Conservation (phyloP, 1,284 basidiomycete species). For the Mycena sp. region DNA sequence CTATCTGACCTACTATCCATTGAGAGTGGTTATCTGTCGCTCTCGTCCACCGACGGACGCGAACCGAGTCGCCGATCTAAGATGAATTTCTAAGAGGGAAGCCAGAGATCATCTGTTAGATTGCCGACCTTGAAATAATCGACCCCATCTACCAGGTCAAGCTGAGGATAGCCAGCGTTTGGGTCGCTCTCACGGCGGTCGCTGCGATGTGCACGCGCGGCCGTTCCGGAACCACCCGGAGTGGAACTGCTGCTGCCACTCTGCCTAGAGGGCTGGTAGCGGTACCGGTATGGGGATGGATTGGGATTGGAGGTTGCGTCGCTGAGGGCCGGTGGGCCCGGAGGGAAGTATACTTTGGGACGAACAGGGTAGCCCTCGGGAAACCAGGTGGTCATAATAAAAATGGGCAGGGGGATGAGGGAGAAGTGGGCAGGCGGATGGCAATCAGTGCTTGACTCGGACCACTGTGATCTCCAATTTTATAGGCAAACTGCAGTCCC, state of each 20-base stretch:
- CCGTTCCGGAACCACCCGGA: background rate
- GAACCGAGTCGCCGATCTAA: constrained; percentile 24
- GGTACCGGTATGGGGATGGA: background rate
- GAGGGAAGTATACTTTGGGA: constrained; percentile 11
- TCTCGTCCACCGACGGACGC: constrained; percentile 19
- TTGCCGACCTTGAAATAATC: constrained; percentile 28
- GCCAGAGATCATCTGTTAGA: background rate
- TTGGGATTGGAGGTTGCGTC: constrained; percentile 10
- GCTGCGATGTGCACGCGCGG: background rate
- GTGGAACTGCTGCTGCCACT: background rate
- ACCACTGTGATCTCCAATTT: background rate
- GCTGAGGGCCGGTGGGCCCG: constrained; percentile 21
- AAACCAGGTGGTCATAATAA: constrained; percentile 24
- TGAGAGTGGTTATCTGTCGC: constrained; percentile 10
- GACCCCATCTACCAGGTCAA: constrained; percentile 23
- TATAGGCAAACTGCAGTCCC: background rate
- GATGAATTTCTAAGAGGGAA: background rate
- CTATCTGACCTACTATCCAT: constrained; percentile 14
- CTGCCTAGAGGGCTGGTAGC: background rate
- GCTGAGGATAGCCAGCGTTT: background rate
- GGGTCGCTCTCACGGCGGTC: too few species aligned
- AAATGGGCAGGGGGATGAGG: background rate
- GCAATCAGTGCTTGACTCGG: background rate
- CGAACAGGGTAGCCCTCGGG: constrained; percentile 18
- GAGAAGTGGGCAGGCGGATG: background rate